Evolutionary conservation across 2,329 filamentous ascomycete genomes (phyloP).

Genomic region (Macrophomina tecta): DNA sequence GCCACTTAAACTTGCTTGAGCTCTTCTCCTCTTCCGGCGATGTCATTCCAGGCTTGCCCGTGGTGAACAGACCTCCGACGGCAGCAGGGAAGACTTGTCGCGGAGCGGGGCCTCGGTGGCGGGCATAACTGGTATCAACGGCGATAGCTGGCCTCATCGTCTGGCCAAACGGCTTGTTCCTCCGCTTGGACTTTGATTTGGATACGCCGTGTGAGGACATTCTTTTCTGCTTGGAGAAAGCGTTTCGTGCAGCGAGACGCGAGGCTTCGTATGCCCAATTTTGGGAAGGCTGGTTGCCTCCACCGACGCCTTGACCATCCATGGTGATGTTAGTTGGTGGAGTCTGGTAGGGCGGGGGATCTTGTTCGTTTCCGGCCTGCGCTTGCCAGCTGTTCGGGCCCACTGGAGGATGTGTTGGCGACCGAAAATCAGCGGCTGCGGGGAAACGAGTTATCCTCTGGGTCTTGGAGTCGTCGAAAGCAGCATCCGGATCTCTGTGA

Average conservation of each 20-base stretch:
- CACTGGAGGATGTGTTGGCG: conserved; percentile 23
- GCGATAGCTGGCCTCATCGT: conserved; percentile 68
- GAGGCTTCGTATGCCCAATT: conserved; percentile 36
- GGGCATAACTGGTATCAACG: conserved; percentile 72
- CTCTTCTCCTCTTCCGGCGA: conserved; percentile 15
- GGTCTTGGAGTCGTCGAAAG: conserved; percentile 23
- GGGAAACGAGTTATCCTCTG: conserved; percentile 30
- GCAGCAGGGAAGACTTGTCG: conserved; percentile 48
- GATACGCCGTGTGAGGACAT: conserved; percentile 44
- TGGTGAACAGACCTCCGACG: background rate
- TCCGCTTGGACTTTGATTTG: conserved; percentile 61
- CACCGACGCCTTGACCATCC: conserved; percentile 2
- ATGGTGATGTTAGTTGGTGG: background rate
- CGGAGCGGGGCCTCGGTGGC: conserved; percentile 52
- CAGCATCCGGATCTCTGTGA: conserved; percentile 32
- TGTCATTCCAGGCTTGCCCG: background rate
- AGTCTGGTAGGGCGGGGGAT: conserved; percentile 25
- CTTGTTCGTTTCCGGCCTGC: conserved; percentile 10
- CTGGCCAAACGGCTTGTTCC: conserved; percentile 63
- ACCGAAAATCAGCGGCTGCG: conserved; percentile 27
- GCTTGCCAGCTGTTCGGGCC: conserved; percentile 17
- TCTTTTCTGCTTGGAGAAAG: conserved; percentile 40
- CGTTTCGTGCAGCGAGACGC: conserved; percentile 37
- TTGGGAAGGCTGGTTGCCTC: conserved; percentile 13
- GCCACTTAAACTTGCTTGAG: conserved; percentile 23